Conservation (phyloP, 2,329 filamentous ascomycete species). For the Trichoderma pleuroti region DNA sequence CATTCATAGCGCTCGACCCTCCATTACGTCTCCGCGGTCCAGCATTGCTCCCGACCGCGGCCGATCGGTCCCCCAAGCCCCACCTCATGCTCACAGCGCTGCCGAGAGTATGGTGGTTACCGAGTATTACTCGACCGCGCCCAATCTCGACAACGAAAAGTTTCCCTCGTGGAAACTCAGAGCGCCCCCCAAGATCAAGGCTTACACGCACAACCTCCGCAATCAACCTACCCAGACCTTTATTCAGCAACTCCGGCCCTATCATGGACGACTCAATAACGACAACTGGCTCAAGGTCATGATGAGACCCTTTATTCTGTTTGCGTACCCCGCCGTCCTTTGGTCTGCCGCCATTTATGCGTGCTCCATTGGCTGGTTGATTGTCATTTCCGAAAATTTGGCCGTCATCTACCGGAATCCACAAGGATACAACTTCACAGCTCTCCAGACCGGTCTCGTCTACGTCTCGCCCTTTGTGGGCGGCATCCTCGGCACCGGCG, state of each 20-base stretch:
- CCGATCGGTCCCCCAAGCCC: neutral
- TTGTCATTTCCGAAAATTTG: conserved; percentile 87
- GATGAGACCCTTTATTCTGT: conserved; percentile 78
- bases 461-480: conserved; percentile 90
- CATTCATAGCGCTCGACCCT: neutral
- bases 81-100: conserved; percentile 7
- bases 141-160: conserved; percentile 42
- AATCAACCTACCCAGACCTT: conserved; percentile 68
- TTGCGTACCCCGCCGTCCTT: conserved; percentile 80
- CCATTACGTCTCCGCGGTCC: conserved; percentile 1
- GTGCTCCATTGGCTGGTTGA: conserved; percentile 89
- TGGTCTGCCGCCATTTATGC: conserved; percentile 86
- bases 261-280: conserved; percentile 71
- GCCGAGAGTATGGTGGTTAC: conserved; percentile 25
- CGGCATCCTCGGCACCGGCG: conserved; percentile 83
- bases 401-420: conserved; percentile 71
- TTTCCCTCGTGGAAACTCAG: conserved; percentile 37
- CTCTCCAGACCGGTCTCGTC: conserved; percentile 77
- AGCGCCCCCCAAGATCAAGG: conserved; percentile 35
- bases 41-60: conserved; percentile 1
- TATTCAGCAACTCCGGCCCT: conserved; percentile 68
- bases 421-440: conserved; percentile 72
- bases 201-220: conserved; percentile 70
- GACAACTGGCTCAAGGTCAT: conserved; percentile 80
- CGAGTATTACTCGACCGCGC: conserved; percentile 28